A percentile compares a stretch with the other conserved stretches of the same genome.
Conservation (phyloP, 2,329 filamentous ascomycete genomes). For the Pseudofabraea citricarpa region DNA sequence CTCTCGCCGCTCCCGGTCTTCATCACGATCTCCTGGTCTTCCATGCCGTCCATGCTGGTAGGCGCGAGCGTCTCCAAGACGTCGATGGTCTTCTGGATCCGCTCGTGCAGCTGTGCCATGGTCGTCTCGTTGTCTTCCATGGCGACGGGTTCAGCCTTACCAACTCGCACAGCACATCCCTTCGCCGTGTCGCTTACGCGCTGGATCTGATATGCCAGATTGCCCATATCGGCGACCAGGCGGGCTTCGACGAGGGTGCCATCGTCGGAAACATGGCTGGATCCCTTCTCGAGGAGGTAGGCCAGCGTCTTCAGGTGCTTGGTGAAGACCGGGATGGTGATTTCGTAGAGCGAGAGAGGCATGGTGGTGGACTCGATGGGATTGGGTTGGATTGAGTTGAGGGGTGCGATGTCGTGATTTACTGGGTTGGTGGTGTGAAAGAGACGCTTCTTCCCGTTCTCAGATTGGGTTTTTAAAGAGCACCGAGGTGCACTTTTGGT, state of each 20-base stretch:
- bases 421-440: background rate
- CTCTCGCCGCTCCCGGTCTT: constrained; percentile 26
- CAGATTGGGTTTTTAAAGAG: background rate
- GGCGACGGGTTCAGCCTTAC: constrained; percentile 25
- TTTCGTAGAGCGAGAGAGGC: constrained; percentile 25
- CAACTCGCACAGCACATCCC: constrained; percentile 33
- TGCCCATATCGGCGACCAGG: constrained; percentile 44
- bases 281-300: constrained; percentile 38
- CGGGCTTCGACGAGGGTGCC: constrained; percentile 30
- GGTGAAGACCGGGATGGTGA: constrained; percentile 37
- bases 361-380: constrained; percentile 7
- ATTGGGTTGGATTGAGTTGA: background rate
- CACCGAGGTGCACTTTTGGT: background rate
- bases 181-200: constrained; percentile 36
- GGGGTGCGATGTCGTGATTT: no score
- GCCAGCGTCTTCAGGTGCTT: constrained; percentile 36
- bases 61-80: constrained; percentile 39
- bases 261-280: constrained; percentile 32
- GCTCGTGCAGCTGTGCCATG: constrained; percentile 41
- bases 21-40: constrained; percentile 34
- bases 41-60: constrained; percentile 37
- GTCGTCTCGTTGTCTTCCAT: constrained; percentile 41
- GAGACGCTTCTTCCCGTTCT: no score
- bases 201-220: constrained; percentile 44
- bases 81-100: constrained; percentile 41